These are phyloP conservation scores for Suhomyces kilbournensis DNA, from an alignment of 805 yeast genomes.

Conservation along the genomic window DNA sequence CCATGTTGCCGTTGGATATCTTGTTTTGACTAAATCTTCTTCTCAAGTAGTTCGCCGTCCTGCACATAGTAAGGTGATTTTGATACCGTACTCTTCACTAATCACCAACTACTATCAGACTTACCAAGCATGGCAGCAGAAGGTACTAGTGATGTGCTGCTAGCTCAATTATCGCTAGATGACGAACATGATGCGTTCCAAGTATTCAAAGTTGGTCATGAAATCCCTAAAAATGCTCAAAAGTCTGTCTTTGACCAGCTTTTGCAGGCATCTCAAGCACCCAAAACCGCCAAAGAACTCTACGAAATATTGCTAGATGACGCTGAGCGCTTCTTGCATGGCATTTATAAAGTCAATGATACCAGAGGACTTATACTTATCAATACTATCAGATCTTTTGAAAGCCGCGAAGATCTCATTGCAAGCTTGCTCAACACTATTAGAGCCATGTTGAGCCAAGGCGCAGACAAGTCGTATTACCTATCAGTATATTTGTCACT, in stretches of 20 bases:
- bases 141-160: not conserved
- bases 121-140: not conserved
- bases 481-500: slow-evolving; percentile 18
- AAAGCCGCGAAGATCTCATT: not conserved
- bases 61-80: not conserved
- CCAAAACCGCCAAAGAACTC: slow-evolving; percentile 8
- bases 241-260: not conserved
- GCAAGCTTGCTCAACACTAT: slow-evolving; percentile 8
- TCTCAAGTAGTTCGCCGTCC: not conserved
- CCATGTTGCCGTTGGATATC: slow-evolving; percentile 42
- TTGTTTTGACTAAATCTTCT: not conserved
- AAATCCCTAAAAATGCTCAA: not conserved
- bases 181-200: not conserved
- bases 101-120: not conserved
- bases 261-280: slow-evolving; percentile 2
- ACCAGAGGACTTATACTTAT: slow-evolving; percentile 12
- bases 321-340: slow-evolving; percentile 14
- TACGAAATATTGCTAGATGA: slow-evolving; percentile 17
- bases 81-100: not conserved
- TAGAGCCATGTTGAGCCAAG: slow-evolving; percentile 1
- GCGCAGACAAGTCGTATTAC: slow-evolving; percentile 6
- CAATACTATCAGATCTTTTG: slow-evolving; percentile 7
- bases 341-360: slow-evolving; percentile 14
- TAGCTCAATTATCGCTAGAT: not conserved
- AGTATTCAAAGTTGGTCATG: not conserved